A percentile compares a stretch with the other conserved stretches of the same genome.
These are phyloP conservation scores for Megacollybia marginata DNA, from an alignment of 768 basidiomycete genomes.

Conservation along the genomic window DNA sequence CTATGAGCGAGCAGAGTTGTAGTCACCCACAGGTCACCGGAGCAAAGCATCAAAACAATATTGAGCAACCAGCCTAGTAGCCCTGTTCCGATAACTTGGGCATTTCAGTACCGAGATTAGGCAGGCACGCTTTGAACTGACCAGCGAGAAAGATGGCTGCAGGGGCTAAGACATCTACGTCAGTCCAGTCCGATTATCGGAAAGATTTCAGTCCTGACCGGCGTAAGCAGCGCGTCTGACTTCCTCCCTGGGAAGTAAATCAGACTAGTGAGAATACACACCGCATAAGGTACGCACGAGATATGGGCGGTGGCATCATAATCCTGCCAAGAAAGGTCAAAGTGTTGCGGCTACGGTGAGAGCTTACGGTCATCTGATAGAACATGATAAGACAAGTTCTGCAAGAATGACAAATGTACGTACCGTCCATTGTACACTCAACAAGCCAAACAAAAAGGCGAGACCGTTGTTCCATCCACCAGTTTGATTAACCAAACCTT, in stretches of 20 bases:
- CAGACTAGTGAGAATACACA: not conserved
- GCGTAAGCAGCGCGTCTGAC: slow-evolving; percentile 76
- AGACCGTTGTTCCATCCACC: slow-evolving; percentile 76
- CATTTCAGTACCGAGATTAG: not conserved
- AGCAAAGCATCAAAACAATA: slow-evolving; percentile 80
- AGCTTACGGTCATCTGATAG: slow-evolving; percentile 48
- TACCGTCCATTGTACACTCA: slow-evolving; percentile 86
- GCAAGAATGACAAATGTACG: slow-evolving; percentile 12
- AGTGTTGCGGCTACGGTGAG: no score
- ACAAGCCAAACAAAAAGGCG: slow-evolving; percentile 76
- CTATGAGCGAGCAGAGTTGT: slow-evolving; percentile 3
- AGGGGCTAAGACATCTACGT: slow-evolving; percentile 26
- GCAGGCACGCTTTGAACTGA: slow-evolving; percentile 9
- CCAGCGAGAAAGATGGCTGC: slow-evolving; percentile 58
- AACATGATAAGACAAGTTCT: slow-evolving; percentile 9
- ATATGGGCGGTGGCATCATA: slow-evolving; percentile 81
- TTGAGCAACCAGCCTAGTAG: slow-evolving; percentile 83
- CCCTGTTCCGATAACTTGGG: slow-evolving; percentile 62
- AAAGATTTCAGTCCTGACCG: slow-evolving; percentile 30
- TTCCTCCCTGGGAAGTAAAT: slow-evolving; percentile 48
- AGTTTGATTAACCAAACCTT: slow-evolving; percentile 69
- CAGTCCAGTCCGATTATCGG: not conserved
- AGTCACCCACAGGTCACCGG: slow-evolving; percentile 56
- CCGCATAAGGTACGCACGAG: slow-evolving; percentile 40
- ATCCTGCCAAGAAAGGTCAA: slow-evolving; percentile 32